Base-by-base conservation (phyloP, 352 stramenopile species). In the Peronospora farinosa region DNA sequence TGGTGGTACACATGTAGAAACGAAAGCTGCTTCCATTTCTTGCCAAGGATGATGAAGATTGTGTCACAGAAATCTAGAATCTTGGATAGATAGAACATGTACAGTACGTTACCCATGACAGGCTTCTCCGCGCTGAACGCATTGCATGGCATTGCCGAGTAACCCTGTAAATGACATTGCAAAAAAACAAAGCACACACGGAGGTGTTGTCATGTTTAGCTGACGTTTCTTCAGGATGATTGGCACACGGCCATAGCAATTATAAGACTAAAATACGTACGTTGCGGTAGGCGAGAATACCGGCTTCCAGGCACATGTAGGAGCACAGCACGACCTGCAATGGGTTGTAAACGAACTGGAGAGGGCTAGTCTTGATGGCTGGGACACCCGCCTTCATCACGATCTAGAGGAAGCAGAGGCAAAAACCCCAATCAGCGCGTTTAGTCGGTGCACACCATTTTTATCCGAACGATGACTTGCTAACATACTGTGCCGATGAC, bases 81-180 rank as follows among this genome's bases (percentile, higher is more conserved):
- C 81, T 99, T 98, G 53, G 88, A 98, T 47, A 98, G 72, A 79
- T 97, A 99, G 68, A 99, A 99, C n/a, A 99, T 74, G 87, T 96
- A 99, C 10, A 99, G 59, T 21, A 99, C 65, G 65, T 97, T 96
- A 47, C 77, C 88, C 64, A 98, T 82, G 42, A 97, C 72, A 2
- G 95, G 94, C 55, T 97, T 92, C 35, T 80, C 67, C 10, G 67
- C 60, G 60, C 89, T 79, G 67, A 90, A 98, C 19, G 69, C 45
- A 61, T 97, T 96, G 80, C 96, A 98, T 27, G 95, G 93, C 15
- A 85, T 73, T n/a, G 82, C 35, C 19, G 77, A 88, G 76, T 98
- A 98, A 41, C 66, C 66, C 61, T 69, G 36, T 13, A 51, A 60
- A 41, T 51, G 57, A 16, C 43, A 6, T 35, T 47, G 17, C 7